Base-by-base conservation (phyloP, 2,329 filamentous ascomycete genomes). In the Aureobasidium leucospermi region DNA sequence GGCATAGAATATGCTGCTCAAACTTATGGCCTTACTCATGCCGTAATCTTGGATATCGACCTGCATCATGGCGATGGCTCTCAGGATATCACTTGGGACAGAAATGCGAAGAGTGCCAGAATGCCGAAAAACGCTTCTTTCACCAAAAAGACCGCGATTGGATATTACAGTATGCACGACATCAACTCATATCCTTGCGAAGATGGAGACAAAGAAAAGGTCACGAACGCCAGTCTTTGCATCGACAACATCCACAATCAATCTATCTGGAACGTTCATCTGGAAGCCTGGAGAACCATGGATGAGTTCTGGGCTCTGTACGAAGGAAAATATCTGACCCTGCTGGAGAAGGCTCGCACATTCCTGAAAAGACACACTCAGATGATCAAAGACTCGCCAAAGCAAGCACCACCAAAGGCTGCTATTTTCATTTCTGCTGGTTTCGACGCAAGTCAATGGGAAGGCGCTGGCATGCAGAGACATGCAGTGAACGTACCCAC, bases 161-260 rank as follows among this genome's bases (percentile, higher is more conserved):
- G 92, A 9, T 99, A 99, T 71, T 97, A 96, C 73, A 96, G 92
- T 71, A 73, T 99, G 45, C 94, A 99, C 71, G 94, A 99, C 69
- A 96, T 99, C 76, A 97, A 99, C 74, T 97, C 93, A 0, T 99
- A 95, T 69, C 94, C 95, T 0, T 99, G 94, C 71, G 94, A 99
- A 72, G 84, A 82, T 70, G 94, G 93, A n/a, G 93, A 97, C 63
- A 84, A 88, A 60, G 90, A 94, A 23, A 97, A 97, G 73, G 87
- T 97, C 55, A 90, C 88, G 69, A 96, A 93, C 67, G 94, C 95
- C 1, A 96, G 92, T 75, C 76, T 96, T 29, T 97, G 95, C 71
- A 86, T 99, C 63, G 92, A 97, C 62, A 92, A 92, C 67, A 91
- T 93, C 0, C 94, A 99, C 70, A 88, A 90, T 1, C 94, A 99